A percentile compares a stretch with the other conserved stretches of the same genome.
Evolutionary conservation across 495 filamentous ascomycete species (phyloP).

Genomic region (Penicillium roqueforti): DNA sequence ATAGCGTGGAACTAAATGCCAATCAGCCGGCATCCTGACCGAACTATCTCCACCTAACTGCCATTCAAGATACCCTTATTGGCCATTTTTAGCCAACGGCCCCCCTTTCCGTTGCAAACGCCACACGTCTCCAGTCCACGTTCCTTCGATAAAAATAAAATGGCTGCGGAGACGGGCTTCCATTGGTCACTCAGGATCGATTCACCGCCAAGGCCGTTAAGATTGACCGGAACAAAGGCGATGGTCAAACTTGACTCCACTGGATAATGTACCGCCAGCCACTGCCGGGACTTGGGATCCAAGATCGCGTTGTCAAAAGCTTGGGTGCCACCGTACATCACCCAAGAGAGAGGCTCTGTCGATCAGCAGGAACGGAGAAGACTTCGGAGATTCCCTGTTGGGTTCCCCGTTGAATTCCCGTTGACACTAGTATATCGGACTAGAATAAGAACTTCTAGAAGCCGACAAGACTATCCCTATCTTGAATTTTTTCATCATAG

Average conservation of each 20-base stretch:
- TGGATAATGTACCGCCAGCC: neutral
- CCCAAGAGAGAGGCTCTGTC: neutral
- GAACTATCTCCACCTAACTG: neutral
- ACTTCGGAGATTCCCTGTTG: neutral
- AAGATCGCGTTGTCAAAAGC: constrained; percentile 2
- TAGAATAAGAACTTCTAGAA: neutral
- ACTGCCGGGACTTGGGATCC: neutral
- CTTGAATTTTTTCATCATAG: neutral
- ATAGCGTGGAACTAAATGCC: constrained; percentile 1
- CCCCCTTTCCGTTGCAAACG: neutral
- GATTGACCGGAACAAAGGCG: neutral
- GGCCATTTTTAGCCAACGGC: neutral
- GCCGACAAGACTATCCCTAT: constrained; percentile 6
- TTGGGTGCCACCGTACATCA: constrained; percentile 1
- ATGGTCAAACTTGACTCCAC: neutral
- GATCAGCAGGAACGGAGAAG: neutral
- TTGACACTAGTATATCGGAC: neutral
- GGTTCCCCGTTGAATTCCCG: too few relatives aligned
- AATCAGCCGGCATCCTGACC: neutral
- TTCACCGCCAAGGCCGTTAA: neutral
- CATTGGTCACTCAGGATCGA: constrained; percentile 1
- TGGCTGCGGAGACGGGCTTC: neutral
- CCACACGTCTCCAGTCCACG: neutral
- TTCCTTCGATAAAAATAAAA: neutral
- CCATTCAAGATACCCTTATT: neutral